Percentiles rank a stretch among this genome's conserved stretches.
Conservation (phyloP, 164 flowering plant species). For the Euptelea pleiosperma region DNA sequence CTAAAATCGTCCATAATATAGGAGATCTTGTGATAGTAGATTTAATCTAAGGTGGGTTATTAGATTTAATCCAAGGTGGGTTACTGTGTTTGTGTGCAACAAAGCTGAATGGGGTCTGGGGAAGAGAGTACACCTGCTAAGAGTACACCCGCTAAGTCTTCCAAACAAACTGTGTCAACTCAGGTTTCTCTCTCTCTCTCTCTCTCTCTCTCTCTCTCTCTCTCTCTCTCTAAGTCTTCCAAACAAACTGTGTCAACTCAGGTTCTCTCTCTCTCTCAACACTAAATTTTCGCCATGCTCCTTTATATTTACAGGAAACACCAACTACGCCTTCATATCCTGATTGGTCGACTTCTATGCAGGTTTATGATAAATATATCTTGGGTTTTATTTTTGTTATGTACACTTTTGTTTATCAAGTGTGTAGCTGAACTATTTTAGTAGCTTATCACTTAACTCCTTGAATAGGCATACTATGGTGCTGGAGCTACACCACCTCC, state of each 20-base stretch:
- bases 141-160: no score
- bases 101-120: slow-evolving; percentile 30
- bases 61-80: no score
- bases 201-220: slow-evolving; percentile 2
- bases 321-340: slow-evolving; percentile 27
- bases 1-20: background rate
- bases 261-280: slow-evolving; percentile 14
- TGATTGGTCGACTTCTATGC: slow-evolving; percentile 84
- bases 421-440: slow-evolving; percentile 4
- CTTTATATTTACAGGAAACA: slow-evolving; percentile 9
- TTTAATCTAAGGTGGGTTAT: background rate
- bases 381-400: background rate
- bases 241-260: slow-evolving; percentile 12
- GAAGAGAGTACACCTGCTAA: slow-evolving; percentile 57
- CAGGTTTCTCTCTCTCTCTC: no score
- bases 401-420: background rate
- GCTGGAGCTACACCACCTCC: slow-evolving; percentile 60
- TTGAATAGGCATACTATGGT: slow-evolving; percentile 80
- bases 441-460: slow-evolving; percentile 19
- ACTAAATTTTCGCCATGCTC: background rate
- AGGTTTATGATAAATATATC: slow-evolving; percentile 41
- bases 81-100: background rate
- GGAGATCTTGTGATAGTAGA: slow-evolving; percentile 1
- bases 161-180: slow-evolving; percentile 16
- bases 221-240: slow-evolving; percentile 6